Evolutionary conservation across 139 green algal species (phyloP).

Genomic region (Microglena sp.): DNA sequence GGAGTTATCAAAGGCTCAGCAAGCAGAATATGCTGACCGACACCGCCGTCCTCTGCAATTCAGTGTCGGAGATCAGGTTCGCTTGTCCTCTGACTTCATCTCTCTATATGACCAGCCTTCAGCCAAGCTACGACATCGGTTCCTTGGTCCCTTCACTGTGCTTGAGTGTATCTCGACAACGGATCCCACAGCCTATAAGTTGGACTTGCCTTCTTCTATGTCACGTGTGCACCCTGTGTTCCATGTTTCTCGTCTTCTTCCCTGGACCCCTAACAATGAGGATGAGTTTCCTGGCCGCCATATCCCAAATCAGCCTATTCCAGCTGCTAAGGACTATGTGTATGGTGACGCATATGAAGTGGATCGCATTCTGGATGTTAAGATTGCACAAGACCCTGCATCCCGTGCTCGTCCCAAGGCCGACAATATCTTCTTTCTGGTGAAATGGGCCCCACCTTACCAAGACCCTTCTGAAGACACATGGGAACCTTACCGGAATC

Average conservation of each 20-base stretch:
- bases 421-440: not conserved
- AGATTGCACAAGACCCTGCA: not conserved
- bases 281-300: conserved; percentile 2
- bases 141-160: conserved; percentile 15
- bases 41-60: conserved; percentile 13
- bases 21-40: not conserved
- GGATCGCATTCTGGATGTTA: conserved; percentile 4
- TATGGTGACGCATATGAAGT: not conserved
- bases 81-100: conserved; percentile 14
- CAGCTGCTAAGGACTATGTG: not conserved
- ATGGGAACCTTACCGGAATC: too few relatives aligned
- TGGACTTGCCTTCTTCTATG: conserved; percentile 7
- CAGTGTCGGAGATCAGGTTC: conserved; percentile 12
- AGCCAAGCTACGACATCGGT: conserved; percentile 9
- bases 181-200: conserved; percentile 12
- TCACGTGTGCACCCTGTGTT: conserved; percentile 11
- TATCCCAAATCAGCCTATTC: not conserved
- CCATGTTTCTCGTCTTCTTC: conserved; percentile 14
- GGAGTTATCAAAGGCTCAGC: not conserved
- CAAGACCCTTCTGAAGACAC: too few relatives aligned
- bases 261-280: not conserved
- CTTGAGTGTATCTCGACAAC: too few relatives aligned
- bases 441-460: conserved; percentile 3
- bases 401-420: not conserved
- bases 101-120: conserved; percentile 6